Percentiles rank a stretch among this genome's conserved stretches.
phyloP scores from a whole-genome alignment of 805 yeast species.

The Yueomyces sp. region DNA sequence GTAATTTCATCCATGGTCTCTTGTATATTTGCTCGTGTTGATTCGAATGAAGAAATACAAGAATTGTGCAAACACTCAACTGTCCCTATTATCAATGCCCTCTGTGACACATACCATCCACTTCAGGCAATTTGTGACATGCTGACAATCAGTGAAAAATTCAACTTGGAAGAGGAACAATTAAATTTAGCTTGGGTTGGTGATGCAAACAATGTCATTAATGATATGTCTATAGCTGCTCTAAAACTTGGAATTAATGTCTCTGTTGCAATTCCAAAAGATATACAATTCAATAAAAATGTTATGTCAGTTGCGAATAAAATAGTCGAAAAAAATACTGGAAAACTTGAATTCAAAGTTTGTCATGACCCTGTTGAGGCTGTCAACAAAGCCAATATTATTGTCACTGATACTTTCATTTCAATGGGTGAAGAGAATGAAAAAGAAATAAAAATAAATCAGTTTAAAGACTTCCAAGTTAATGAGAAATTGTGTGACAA shows the following conservation, averaged over 20 bases:
- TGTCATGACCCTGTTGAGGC: constrained; percentile 69
- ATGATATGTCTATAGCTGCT: constrained; percentile 83
- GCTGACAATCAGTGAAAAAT: constrained; percentile 71
- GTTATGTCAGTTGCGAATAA: constrained; percentile 42
- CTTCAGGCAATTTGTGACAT: constrained; percentile 90
- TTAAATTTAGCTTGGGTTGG: constrained; percentile 91
- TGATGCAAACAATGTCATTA: constrained; percentile 90
- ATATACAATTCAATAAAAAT: constrained; percentile 33
- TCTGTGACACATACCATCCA: constrained; percentile 90
- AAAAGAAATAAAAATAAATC: constrained; percentile 53
- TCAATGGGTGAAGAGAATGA: constrained; percentile 96
- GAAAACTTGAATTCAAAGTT: constrained; percentile 29
- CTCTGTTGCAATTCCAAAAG: constrained; percentile 8
- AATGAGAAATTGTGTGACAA: constrained; percentile 44
- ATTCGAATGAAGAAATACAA: constrained; percentile 68
- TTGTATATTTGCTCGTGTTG: constrained; percentile 94
- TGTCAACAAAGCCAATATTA: constrained; percentile 56
- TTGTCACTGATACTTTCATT: constrained; percentile 94
- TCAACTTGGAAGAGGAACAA: constrained; percentile 25
- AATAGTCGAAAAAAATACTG: constrained; percentile 36
- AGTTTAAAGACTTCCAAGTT: constrained; percentile 81
- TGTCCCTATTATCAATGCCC: constrained; percentile 87
- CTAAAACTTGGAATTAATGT: constrained; percentile 65
- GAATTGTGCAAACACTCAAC: constrained; percentile 64
- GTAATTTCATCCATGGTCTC: constrained; percentile 93